Base-by-base conservation (phyloP, 345 rosid species). In the Moricandia arvensis region DNA sequence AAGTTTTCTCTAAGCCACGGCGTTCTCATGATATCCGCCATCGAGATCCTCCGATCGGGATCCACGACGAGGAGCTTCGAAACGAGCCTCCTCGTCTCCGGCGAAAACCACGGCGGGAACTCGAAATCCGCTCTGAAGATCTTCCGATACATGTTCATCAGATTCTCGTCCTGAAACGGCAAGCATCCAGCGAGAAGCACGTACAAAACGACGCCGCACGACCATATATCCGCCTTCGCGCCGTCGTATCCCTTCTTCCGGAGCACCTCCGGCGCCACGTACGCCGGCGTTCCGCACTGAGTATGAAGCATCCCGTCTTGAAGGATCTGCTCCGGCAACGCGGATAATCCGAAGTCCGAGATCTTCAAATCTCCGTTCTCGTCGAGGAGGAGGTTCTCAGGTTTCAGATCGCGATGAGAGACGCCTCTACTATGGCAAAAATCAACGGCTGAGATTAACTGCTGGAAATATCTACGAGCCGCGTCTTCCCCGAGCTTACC, bases 241-340 rank as follows among this genome's bases (percentile, higher is more conserved):
- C 98, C 98, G 66, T 88, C 92, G 78, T 93, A 93, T 6, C 97
- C 97, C 18, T 85, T 92, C 82, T 84, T 90, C 69, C 93, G 65
- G 5, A 93, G 58, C 6, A 93, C 89, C 86, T 91, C 98, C n/a
- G 98, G 98, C 1, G 98, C 97, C n/a, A 92, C 96, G 45, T 92
- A 92, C 0, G 97, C 92, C 9, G 97, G 96, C 0, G 93, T 86
- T 24, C 98, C 98, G 12, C 98, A 93, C 81, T 75, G 90, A 7
- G 98, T 93, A 29, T 93, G 97, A 21, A 93, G 84, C 55, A 92
- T 80, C 5, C 97, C 97, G 59, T 92, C 97, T 5, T 87, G 83
- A 0, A 85, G 86, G 5, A 87, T 76, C 76, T 92, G 97, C 17
- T 87, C 96, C 0, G 91, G 89, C 63, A 91, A 67, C 0, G 97